A percentile compares a stretch with the other conserved stretches of the same genome.
Evolutionary conservation across 768 basidiomycete genomes (phyloP).

Genomic region (Tricholoma terreum): DNA sequence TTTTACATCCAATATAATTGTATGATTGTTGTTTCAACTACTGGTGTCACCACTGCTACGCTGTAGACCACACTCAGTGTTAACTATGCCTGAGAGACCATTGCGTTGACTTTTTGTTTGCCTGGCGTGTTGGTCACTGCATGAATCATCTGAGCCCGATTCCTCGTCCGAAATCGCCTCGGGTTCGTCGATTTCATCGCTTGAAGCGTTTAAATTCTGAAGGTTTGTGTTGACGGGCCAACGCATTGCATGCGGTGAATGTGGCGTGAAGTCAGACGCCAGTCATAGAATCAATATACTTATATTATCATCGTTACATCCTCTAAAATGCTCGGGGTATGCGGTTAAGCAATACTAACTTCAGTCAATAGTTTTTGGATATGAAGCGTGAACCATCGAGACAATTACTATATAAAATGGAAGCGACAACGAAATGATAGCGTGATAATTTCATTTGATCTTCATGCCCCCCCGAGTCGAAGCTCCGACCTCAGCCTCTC

Average conservation of each 20-base stretch:
- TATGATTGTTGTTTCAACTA: too few species aligned
- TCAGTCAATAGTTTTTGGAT: too few species aligned
- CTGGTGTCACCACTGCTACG: too few species aligned
- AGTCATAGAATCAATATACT: too few species aligned
- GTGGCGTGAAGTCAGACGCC: too few species aligned
- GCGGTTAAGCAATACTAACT: too few species aligned
- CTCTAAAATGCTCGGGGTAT: too few species aligned
- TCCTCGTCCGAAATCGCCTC: slow-evolving; percentile 15
- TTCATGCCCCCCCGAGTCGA: slow-evolving; percentile 18
- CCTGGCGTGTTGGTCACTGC: slow-evolving; percentile 2
- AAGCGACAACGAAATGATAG: background rate
- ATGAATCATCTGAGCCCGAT: slow-evolving; percentile 11
- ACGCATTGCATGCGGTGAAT: background rate
- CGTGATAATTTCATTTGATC: background rate
- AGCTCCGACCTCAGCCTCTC: slow-evolving; percentile 57
- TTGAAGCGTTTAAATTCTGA: slow-evolving; percentile 3
- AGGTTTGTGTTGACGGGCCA: background rate
- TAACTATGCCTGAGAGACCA: background rate
- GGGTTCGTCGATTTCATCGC: slow-evolving; percentile 12
- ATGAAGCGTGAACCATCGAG: too few species aligned
- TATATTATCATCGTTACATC: too few species aligned
- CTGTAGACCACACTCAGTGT: too few species aligned
- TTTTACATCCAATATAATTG: too few species aligned
- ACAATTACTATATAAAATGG: too few species aligned
- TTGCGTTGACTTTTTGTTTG: slow-evolving; percentile 11